Evolutionary conservation across 345 rosid species (phyloP).

Genomic region (Acer negundo): DNA sequence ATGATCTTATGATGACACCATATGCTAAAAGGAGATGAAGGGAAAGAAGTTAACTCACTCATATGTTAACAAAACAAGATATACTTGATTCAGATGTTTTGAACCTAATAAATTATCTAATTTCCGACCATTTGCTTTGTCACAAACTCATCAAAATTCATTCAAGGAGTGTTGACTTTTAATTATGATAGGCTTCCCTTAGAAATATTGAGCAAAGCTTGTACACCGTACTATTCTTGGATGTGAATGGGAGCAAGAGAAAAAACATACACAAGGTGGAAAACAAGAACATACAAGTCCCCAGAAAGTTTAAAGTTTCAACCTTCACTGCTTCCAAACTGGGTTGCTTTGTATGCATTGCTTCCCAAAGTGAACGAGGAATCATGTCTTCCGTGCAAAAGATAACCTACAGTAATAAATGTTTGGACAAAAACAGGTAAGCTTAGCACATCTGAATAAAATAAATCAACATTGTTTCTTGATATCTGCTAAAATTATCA

Average conservation of each 20-base stretch:
- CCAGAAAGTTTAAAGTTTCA: slow-evolving; percentile 1
- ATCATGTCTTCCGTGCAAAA: slow-evolving; percentile 81
- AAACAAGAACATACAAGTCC: not conserved
- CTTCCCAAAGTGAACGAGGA: slow-evolving; percentile 69
- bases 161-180: not conserved
- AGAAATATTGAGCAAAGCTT: not conserved
- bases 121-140: not conserved
- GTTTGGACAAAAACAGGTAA: slow-evolving; percentile 7
- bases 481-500: not conserved
- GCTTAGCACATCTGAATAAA: not conserved
- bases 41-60: not conserved
- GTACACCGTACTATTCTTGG: not conserved
- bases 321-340: slow-evolving; percentile 64
- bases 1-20: not conserved
- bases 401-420: slow-evolving; percentile 45
- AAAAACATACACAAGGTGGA: not conserved
- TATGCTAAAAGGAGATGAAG: not conserved
- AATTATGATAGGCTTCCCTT: not conserved
- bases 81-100: not conserved
- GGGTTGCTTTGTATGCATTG: slow-evolving; percentile 69
- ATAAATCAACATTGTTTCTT: not conserved
- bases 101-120: not conserved
- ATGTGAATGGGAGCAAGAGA: not conserved
- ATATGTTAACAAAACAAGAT: not conserved
- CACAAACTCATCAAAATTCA: slow-evolving; percentile 4